These are phyloP conservation scores for Penicillium expansum DNA, from an alignment of 2,329 filamentous ascomycete species.

Conservation along the genomic window DNA sequence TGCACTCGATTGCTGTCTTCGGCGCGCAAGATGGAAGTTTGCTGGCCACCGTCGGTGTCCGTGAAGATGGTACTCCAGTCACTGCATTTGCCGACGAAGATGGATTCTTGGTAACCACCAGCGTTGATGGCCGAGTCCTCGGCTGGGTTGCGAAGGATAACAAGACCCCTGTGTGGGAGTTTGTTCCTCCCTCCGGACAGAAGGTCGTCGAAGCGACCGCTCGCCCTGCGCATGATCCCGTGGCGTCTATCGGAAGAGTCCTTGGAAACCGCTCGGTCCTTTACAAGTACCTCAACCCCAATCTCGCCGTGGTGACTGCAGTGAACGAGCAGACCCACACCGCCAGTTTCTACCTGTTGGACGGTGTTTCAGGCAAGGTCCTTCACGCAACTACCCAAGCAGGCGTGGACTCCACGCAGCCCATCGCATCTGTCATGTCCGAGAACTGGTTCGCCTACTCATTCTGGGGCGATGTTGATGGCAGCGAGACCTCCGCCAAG, in stretches of 20 bases:
- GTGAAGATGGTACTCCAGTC: constrained; percentile 36
- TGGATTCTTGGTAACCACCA: constrained; percentile 43
- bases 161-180: constrained; percentile 64
- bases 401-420: constrained; percentile 70
- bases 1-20: constrained; percentile 35
- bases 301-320: constrained; percentile 73
- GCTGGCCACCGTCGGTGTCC: constrained; percentile 31
- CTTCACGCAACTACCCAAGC: constrained; percentile 68
- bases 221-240: constrained; percentile 72
- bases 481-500: constrained; percentile 56
- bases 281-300: constrained; percentile 96
- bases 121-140: constrained; percentile 41
- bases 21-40: constrained; percentile 20
- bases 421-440: constrained; percentile 73
- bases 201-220: constrained; percentile 66
- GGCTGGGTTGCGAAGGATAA: constrained; percentile 44
- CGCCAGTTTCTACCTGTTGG: constrained; percentile 74
- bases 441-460: constrained; percentile 97
- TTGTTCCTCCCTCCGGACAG: constrained; percentile 64
- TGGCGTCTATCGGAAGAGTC: constrained; percentile 92
- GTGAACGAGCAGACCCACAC: constrained; percentile 54
- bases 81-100: constrained; percentile 29
- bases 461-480: constrained; percentile 58
- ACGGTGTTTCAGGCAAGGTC: constrained; percentile 79
- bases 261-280: constrained; percentile 87